Conservation (phyloP, 768 basidiomycete genomes). For the Podaxis sp. region DNA sequence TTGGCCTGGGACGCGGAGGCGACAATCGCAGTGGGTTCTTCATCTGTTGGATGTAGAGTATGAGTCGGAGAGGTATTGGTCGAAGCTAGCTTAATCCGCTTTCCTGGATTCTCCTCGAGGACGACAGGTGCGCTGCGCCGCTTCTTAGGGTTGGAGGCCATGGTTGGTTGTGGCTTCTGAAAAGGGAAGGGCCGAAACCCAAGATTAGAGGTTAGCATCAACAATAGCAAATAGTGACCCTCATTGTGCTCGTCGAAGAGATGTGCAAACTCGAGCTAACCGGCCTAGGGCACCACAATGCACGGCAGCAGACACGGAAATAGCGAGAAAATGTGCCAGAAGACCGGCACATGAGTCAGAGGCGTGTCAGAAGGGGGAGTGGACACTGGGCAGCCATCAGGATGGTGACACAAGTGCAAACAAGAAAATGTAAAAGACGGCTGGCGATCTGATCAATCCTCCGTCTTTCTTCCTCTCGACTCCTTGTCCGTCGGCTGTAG, state of each 20-base stretch:
- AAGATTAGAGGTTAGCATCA: not conserved
- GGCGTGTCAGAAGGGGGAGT: slow-evolving; percentile 3
- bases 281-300: not conserved
- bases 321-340: not conserved
- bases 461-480: slow-evolving; percentile 20
- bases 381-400: slow-evolving; percentile 3
- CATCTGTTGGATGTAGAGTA: not conserved
- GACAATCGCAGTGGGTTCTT: not conserved
- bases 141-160: slow-evolving; percentile 3
- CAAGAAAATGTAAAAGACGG: slow-evolving; percentile 27
- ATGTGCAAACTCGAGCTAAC: not conserved
- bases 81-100: slow-evolving; percentile 1
- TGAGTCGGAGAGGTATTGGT: not conserved
- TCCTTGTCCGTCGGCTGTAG: slow-evolving; percentile 19
- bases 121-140: slow-evolving; percentile 1
- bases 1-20: not conserved
- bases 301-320: not conserved
- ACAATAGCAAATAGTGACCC: not conserved
- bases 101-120: slow-evolving; percentile 3
- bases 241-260: not conserved
- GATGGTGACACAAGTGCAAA: slow-evolving; percentile 29
- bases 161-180: not conserved
- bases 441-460: slow-evolving; percentile 23
- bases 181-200: not conserved
- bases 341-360: not conserved